phyloP scores from a whole-genome alignment of 805 yeast genomes.

The Yamadazyma nakazawae region DNA sequence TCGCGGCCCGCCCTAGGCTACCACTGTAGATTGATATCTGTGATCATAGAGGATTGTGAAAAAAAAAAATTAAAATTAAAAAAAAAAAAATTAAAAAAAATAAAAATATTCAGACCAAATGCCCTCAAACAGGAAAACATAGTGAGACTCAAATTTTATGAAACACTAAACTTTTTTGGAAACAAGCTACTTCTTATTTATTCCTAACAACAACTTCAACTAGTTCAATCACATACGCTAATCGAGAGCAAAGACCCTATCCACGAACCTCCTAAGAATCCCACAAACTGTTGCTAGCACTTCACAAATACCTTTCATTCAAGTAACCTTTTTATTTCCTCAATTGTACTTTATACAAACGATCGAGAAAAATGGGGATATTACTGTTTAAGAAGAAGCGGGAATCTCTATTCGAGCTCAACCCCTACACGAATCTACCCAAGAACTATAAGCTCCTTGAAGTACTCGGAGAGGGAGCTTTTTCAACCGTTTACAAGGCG shows the following conservation, averaged over 20 bases:
- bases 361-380: conserved; percentile 3
- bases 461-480: conserved; percentile 80
- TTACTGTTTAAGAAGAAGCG: conserved; percentile 11
- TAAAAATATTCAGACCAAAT: not conserved
- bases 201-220: not conserved
- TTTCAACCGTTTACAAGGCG: conserved; percentile 80
- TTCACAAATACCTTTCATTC: not conserved
- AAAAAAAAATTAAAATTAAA: not conserved
- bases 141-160: conserved; percentile 6
- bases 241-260: not conserved
- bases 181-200: not conserved
- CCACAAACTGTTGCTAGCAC: no score
- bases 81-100: not conserved
- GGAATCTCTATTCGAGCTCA: conserved; percentile 9
- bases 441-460: conserved; percentile 27
- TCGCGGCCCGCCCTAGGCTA: no score
- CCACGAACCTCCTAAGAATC: no score
- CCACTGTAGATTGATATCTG: no score
- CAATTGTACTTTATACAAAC: not conserved
- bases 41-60: not conserved
- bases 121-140: conserved; percentile 6
- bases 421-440: conserved; percentile 23
- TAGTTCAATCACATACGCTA: no score
- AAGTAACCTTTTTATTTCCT: not conserved
- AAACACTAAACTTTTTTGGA: conserved; percentile 5